Percentiles rank a stretch among this genome's conserved stretches.
Conservation (phyloP, 2,329 filamentous ascomycete species). For the Aspergillus sp. region DNA sequence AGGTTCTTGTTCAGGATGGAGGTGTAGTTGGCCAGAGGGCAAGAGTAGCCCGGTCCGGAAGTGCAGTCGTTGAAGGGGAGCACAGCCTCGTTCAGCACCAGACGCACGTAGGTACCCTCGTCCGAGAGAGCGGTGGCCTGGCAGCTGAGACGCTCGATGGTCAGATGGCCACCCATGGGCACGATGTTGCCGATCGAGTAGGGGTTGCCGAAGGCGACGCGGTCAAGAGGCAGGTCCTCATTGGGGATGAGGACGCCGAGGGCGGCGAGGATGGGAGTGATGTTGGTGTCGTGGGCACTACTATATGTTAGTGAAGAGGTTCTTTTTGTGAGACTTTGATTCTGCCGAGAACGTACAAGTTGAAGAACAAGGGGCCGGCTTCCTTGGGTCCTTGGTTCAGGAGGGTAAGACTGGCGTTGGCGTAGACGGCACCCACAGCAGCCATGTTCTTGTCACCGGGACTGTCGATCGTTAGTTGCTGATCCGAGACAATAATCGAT, state of each 20-base stretch:
- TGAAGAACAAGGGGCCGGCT: conserved; percentile 15
- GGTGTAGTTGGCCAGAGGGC: conserved; percentile 19
- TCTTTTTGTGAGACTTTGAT: neutral
- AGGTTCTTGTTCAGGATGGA: conserved; percentile 13
- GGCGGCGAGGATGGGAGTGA: conserved; percentile 24
- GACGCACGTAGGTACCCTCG: conserved; percentile 21
- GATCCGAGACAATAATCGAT: neutral
- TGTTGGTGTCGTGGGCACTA: conserved; percentile 21
- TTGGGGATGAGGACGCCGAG: conserved; percentile 21
- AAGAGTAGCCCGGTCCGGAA: conserved; percentile 22
- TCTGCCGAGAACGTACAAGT: conserved; percentile 10
- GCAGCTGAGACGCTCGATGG: conserved; percentile 25
- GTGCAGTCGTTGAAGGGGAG: conserved; percentile 20
- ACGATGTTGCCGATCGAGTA: conserved; percentile 23
- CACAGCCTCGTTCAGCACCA: conserved; percentile 27
- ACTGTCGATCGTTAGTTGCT: conserved; percentile 2
- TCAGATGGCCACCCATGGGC: conserved; percentile 23
- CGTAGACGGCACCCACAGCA: conserved; percentile 23
- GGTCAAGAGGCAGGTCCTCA: conserved; percentile 23
- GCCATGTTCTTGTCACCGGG: conserved; percentile 23
- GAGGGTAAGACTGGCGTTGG: conserved; percentile 22
- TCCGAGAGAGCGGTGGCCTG: conserved; percentile 18
- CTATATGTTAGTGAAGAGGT: neutral
- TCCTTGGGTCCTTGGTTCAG: conserved; percentile 22
- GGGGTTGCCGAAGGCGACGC: conserved; percentile 21